Evolutionary conservation across 2,329 filamentous ascomycete species (phyloP).

Genomic region (Curvularia hawaiiensis): DNA sequence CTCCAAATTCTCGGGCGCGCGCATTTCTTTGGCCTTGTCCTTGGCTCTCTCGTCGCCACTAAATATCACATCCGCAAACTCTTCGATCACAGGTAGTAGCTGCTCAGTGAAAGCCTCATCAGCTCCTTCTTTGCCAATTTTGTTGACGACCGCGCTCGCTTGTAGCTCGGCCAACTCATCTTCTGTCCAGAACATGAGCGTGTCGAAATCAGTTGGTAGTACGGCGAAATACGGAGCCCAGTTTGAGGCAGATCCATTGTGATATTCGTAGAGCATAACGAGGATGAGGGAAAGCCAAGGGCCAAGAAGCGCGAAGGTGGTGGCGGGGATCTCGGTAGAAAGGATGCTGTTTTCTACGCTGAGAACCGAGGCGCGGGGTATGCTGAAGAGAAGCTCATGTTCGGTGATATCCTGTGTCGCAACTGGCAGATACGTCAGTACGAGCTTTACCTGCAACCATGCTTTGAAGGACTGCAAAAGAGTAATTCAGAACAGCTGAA

Average conservation of each 20-base stretch:
- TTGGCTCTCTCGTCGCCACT: constrained; percentile 43
- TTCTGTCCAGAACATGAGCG: constrained; percentile 86
- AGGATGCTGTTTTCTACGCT: constrained; percentile 74
- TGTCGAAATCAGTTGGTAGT: constrained; percentile 74
- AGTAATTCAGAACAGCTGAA: background rate
- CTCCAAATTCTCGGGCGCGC: constrained; percentile 56
- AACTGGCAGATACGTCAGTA: constrained; percentile 56
- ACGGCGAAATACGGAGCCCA: constrained; percentile 83
- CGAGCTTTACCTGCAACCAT: too few species aligned
- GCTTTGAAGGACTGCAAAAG: background rate
- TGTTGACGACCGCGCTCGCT: constrained; percentile 74
- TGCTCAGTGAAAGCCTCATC: constrained; percentile 69
- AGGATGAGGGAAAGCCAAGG: constrained; percentile 69
- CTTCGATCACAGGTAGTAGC: constrained; percentile 59
- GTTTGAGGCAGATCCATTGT: constrained; percentile 62
- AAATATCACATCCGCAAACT: constrained; percentile 47
- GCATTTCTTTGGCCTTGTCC: constrained; percentile 47
- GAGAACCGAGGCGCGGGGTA: constrained; percentile 74
- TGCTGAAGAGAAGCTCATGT: constrained; percentile 79
- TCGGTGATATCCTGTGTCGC: constrained; percentile 71
- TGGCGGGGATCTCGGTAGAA: constrained; percentile 55
- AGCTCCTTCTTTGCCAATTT: constrained; percentile 76
- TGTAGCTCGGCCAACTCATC: constrained; percentile 74
- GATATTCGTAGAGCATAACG: constrained; percentile 78
- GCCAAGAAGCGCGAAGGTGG: constrained; percentile 46